These are phyloP conservation scores for Diospyros lotus DNA, from an alignment of 148 eudicot genomes.

Conservation along the genomic window DNA sequence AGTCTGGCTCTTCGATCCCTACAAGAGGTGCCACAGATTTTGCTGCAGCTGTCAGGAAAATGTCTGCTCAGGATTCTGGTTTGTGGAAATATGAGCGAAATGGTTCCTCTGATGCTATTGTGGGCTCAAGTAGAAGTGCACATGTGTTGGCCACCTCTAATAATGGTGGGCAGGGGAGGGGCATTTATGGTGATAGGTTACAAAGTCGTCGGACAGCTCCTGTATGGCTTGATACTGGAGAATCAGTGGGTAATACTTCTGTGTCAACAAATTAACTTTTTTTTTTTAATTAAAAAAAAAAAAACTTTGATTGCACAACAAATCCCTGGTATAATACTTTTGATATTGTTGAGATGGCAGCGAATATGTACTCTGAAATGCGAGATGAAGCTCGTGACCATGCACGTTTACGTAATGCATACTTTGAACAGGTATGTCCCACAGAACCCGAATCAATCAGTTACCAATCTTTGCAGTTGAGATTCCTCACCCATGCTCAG, in stretches of 20 bases:
- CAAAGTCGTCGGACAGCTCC: constrained; percentile 70
- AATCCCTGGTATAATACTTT: constrained; percentile 28
- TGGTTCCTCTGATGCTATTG: constrained; percentile 52
- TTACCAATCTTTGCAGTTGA: background rate
- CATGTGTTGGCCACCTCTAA: constrained; percentile 61
- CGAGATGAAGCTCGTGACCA: constrained; percentile 93
- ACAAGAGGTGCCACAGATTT: constrained; percentile 74
- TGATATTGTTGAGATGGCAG: constrained; percentile 63
- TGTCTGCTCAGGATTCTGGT: constrained; percentile 69
- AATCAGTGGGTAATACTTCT: constrained; percentile 78
- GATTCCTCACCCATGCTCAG: background rate
- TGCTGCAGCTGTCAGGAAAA: constrained; percentile 88
- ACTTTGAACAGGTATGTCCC: constrained; percentile 82
- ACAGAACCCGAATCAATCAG: background rate
- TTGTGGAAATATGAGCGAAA: constrained; percentile 74
- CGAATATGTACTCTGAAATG: constrained; percentile 78
- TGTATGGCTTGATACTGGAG: constrained; percentile 96
- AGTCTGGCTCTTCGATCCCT: constrained; percentile 49
- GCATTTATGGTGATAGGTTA: constrained; percentile 52
- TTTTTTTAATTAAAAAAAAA: background rate
- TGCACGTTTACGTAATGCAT: constrained; percentile 84
- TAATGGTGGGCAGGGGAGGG: constrained; percentile 47
- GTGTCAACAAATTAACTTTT: constrained; percentile 16
- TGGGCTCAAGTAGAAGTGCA: constrained; percentile 79
- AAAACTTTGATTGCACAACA: constrained; percentile 2